phyloP scores from a whole-genome alignment of 2,329 filamentous ascomycete genomes.

The Huntiella bhutanensis region DNA sequence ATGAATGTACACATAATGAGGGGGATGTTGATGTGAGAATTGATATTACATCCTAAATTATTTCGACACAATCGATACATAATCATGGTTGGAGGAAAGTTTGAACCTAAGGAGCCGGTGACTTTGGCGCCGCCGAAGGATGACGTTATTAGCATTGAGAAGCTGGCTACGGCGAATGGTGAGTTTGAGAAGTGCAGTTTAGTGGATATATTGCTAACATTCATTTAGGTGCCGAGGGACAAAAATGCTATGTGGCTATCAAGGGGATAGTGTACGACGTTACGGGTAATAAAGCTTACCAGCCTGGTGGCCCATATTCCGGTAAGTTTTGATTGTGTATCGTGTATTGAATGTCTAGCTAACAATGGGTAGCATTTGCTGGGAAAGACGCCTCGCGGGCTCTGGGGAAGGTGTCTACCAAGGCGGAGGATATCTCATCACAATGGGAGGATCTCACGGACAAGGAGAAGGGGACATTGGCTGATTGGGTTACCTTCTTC shows the following conservation, averaged over 20 bases:
- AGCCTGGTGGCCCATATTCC: constrained; percentile 63
- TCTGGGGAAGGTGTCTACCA: constrained; percentile 69
- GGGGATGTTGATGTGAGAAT: no score
- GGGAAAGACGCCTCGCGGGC: constrained; percentile 93
- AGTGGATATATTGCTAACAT: not conserved
- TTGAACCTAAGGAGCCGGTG: constrained; percentile 62
- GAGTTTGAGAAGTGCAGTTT: constrained; percentile 18
- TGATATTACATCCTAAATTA: no score
- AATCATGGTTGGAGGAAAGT: constrained; percentile 39
- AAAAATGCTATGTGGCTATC: constrained; percentile 49
- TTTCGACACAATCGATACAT: not conserved
- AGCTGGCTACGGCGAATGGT: constrained; percentile 73
- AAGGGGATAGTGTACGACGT: constrained; percentile 91
- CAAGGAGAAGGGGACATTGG: constrained; percentile 65
- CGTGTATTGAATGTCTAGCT: not conserved
- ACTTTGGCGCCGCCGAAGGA: constrained; percentile 68
- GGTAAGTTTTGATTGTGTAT: constrained; percentile 32
- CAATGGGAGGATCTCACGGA: constrained; percentile 72
- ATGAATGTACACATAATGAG: no score
- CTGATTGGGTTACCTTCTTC: constrained; percentile 94
- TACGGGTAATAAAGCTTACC: constrained; percentile 72
- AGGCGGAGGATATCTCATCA: constrained; percentile 60
- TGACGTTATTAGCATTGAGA: constrained; percentile 64
- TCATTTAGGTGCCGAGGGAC: constrained; percentile 40
- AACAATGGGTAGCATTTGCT: constrained; percentile 54